Conservation (phyloP, 192 early-diverging fungal genomes). For the Oehlia diaphana region DNA sequence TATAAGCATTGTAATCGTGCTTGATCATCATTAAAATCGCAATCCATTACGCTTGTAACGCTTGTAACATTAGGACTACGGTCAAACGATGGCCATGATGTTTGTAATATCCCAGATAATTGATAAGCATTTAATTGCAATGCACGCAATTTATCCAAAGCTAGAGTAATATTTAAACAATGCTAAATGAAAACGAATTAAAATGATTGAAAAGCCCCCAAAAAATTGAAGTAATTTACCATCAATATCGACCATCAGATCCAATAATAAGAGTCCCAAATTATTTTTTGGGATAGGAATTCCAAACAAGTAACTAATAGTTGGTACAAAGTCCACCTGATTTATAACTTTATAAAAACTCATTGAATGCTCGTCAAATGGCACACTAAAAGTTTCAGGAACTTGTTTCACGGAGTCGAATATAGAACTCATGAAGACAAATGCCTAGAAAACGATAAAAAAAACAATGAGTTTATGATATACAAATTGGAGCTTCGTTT, state of each 20-base stretch:
- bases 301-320: constrained; percentile 75
- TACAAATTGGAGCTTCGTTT: neutral
- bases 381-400: constrained; percentile 42
- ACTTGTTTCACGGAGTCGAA: constrained; percentile 31
- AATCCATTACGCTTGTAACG: neutral
- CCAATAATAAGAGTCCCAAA: constrained; percentile 81
- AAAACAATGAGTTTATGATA: neutral
- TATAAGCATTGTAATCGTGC: constrained; percentile 36
- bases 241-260: constrained; percentile 59
- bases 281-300: constrained; percentile 94
- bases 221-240: constrained; percentile 30
- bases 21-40: constrained; percentile 28
- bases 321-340: constrained; percentile 92
- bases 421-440: constrained; percentile 50
- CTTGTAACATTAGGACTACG: neutral
- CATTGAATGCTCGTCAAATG: constrained; percentile 38
- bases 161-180: constrained; percentile 26
- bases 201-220: neutral
- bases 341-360: constrained; percentile 61
- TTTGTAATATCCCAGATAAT: constrained; percentile 40
- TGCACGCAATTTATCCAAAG: constrained; percentile 47
- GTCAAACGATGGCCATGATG: constrained; percentile 38
- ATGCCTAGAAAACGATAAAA: constrained; percentile 30
- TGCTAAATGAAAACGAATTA: neutral
- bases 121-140: constrained; percentile 68